These are phyloP conservation scores for Phialophora expanda DNA, from an alignment of 2,329 filamentous ascomycete genomes.

Conservation along the genomic window DNA sequence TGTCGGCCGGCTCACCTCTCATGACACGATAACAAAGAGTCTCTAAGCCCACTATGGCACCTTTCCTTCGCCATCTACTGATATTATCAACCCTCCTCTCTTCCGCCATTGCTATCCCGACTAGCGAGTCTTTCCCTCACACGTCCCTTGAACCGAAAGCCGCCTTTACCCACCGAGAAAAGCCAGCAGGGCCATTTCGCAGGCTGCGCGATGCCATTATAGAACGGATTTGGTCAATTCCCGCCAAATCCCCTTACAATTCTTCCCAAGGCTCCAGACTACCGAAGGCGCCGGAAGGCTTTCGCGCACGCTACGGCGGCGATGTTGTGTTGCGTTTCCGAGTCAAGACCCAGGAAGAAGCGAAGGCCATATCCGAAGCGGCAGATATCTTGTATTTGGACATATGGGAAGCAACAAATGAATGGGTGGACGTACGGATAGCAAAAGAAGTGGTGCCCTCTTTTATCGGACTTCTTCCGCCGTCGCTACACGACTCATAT, in stretches of 20 bases:
- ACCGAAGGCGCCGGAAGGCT: conserved; percentile 44
- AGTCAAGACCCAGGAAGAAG: conserved; percentile 71
- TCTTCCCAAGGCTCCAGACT: conserved; percentile 33
- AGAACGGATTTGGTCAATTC: conserved; percentile 51
- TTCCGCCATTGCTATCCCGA: conserved; percentile 26
- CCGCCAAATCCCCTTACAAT: conserved; percentile 40
- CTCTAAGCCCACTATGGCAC: conserved; percentile 26
- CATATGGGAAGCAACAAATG: conserved; percentile 81
- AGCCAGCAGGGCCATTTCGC: conserved; percentile 29
- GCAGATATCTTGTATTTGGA: conserved; percentile 79
- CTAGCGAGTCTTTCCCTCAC: conserved; percentile 22
- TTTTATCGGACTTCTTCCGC: conserved; percentile 77
- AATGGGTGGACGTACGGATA: conserved; percentile 84
- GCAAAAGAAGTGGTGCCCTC: conserved; percentile 74
- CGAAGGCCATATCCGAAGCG: conserved; percentile 72
- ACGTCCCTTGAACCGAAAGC: conserved; percentile 15
- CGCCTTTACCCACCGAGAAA: conserved; percentile 18
- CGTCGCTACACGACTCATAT: conserved; percentile 72
- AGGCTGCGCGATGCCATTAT: conserved; percentile 51
- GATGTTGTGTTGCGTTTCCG: conserved; percentile 92
- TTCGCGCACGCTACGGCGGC: conserved; percentile 67
- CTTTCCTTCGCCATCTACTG: conserved; percentile 26
- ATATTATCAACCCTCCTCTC: conserved; percentile 22
- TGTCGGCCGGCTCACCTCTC: conserved; percentile 7
- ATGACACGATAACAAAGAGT: conserved; percentile 21